Evolutionary conservation across 352 stramenopile species (phyloP).

Genomic region (Pilasporangium apinafurcum): DNA sequence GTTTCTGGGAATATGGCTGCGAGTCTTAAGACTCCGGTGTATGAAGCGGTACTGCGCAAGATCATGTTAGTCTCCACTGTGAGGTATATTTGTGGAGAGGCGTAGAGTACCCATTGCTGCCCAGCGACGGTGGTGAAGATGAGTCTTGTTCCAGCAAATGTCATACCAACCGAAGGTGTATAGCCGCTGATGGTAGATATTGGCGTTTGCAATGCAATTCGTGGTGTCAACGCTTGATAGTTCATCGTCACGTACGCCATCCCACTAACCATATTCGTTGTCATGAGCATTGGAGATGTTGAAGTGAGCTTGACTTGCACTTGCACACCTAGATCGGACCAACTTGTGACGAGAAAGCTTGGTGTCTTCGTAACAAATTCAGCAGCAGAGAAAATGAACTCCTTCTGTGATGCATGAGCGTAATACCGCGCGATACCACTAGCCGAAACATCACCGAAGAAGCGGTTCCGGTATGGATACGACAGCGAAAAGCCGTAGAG

Average conservation of each 20-base stretch:
- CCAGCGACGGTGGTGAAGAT: conserved; percentile 40
- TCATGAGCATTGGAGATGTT: conserved; percentile 22
- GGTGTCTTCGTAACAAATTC: conserved; percentile 41
- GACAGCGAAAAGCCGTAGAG: conserved; percentile 44
- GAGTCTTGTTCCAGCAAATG: conserved; percentile 35
- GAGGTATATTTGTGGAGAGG: conserved; percentile 14
- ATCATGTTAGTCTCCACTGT: conserved; percentile 40
- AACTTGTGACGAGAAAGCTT: conserved; percentile 44
- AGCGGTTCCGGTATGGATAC: conserved; percentile 66
- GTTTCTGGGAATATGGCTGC: conserved; percentile 25
- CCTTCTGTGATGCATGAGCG: conserved; percentile 48
- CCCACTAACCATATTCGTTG: conserved; percentile 48
- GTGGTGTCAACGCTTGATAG: conserved; percentile 47
- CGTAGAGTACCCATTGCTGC: conserved; percentile 59
- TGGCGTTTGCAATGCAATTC: conserved; percentile 40
- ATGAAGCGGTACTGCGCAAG: conserved; percentile 18
- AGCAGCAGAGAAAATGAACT: conserved; percentile 47
- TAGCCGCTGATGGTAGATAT: conserved; percentile 47
- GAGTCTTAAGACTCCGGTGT: conserved; percentile 39
- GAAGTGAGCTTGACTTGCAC: conserved; percentile 28
- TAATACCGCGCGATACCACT: conserved; percentile 45
- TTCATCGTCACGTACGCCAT: conserved; percentile 69
- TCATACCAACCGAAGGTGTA: conserved; percentile 13
- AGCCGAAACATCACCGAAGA: conserved; percentile 37
- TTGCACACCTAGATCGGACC: conserved; percentile 60